A percentile compares a stretch with the other conserved stretches of the same genome.
Conservation (phyloP, 495 filamentous ascomycete species). For the Talaromyces nanjingensis region DNA sequence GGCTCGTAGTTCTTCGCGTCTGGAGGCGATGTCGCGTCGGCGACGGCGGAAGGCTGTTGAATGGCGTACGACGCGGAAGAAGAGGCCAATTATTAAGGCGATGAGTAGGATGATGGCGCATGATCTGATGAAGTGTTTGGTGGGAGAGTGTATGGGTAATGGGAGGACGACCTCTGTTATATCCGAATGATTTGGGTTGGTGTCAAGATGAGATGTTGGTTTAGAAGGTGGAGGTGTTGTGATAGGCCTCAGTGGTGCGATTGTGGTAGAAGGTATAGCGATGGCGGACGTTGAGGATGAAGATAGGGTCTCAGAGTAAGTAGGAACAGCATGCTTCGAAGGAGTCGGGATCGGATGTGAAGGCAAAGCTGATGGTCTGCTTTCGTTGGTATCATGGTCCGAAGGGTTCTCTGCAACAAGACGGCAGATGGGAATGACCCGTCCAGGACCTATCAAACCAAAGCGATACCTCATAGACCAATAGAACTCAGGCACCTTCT, state of each 20-base stretch:
- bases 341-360: background rate
- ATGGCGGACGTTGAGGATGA: background rate
- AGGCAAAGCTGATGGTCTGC: background rate
- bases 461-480: slow-evolving; percentile 19
- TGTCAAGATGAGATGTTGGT: background rate
- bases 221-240: background rate
- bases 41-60: slow-evolving; percentile 17
- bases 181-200: background rate
- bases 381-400: background rate
- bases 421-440: slow-evolving; percentile 4
- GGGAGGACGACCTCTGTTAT: slow-evolving; percentile 1
- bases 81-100: slow-evolving; percentile 22
- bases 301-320: background rate
- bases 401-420: background rate
- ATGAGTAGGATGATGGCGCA: slow-evolving; percentile 20
- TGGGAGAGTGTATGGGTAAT: slow-evolving; percentile 5
- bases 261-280: background rate
- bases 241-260: background rate
- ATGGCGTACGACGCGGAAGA: slow-evolving; percentile 19
- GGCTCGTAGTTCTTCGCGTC: slow-evolving; percentile 31
- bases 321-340: background rate
- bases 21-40: slow-evolving; percentile 29
- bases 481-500: slow-evolving; percentile 17
- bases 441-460: slow-evolving; percentile 3
- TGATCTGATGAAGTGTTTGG: slow-evolving; percentile 13